Percentiles rank a stretch among this genome's conserved stretches.
Evolutionary conservation across 176 grass and related monocot species (phyloP).

Genomic region (Cenchrus purpureus): DNA sequence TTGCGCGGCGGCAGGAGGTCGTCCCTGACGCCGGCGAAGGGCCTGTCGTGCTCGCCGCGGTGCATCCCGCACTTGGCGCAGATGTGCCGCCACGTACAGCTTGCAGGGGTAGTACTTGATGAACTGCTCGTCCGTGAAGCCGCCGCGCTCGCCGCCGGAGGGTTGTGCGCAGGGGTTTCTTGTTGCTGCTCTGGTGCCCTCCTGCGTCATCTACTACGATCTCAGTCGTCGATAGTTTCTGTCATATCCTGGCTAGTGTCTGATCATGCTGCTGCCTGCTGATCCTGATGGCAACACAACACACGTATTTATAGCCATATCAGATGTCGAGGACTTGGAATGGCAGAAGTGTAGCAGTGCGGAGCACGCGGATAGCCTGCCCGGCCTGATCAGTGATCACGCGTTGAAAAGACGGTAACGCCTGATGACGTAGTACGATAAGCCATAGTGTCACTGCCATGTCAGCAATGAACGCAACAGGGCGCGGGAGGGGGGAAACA

Average conservation of each 20-base stretch:
- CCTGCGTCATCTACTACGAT: neutral
- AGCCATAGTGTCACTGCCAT: neutral
- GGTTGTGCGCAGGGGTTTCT: neutral
- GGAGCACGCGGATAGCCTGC: neutral
- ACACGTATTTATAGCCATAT: neutral
- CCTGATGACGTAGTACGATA: neutral
- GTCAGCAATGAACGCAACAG: neutral
- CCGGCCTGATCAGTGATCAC: neutral
- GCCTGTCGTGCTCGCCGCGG: neutral
- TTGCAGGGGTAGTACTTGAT: slow-evolving; percentile 14
- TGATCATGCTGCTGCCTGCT: neutral
- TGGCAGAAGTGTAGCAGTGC: slow-evolving; percentile 1
- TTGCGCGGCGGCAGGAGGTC: slow-evolving; percentile 44
- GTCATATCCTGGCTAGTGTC: neutral
- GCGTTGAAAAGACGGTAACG: slow-evolving; percentile 1
- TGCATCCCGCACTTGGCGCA: slow-evolving; percentile 10
- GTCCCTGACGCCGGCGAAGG: neutral
- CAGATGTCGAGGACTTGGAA: neutral
- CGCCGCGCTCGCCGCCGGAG: neutral
- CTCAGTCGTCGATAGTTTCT: neutral
- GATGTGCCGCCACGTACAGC: slow-evolving; percentile 13
- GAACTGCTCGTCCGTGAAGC: neutral
- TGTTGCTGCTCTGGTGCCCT: neutral
- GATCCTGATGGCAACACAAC: neutral
- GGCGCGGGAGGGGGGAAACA: neutral